phyloP scores from a whole-genome alignment of 2,329 filamentous ascomycete species.

The Fusarium acutatum region DNA sequence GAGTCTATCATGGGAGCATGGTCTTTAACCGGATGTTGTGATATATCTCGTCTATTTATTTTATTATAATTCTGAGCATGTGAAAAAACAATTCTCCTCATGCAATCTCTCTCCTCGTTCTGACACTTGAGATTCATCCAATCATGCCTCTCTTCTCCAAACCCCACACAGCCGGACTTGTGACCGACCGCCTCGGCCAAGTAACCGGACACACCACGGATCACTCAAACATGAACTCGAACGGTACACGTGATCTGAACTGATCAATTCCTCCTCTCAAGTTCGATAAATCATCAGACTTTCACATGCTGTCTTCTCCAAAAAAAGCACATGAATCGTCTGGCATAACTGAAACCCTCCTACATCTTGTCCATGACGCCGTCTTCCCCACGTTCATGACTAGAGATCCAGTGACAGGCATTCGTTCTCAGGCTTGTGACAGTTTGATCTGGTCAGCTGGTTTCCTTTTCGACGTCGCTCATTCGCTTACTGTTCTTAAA shows the following conservation, averaged over 20 bases:
- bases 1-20: not conserved
- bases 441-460: constrained; percentile 29
- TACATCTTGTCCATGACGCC: constrained; percentile 11
- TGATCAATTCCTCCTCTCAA: not conserved
- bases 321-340: constrained; percentile 23
- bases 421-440: constrained; percentile 29
- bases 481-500: constrained; percentile 1
- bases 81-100: constrained; percentile 19
- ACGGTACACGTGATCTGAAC: constrained; percentile 16
- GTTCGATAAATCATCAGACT: not conserved
- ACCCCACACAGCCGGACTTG: constrained; percentile 31
- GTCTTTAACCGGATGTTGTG: not conserved
- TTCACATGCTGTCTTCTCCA: constrained; percentile 21
- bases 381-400: constrained; percentile 25
- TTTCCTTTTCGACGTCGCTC: constrained; percentile 1
- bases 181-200: constrained; percentile 31
- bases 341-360: constrained; percentile 4
- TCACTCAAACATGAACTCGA: not conserved
- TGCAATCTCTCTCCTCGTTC: not conserved
- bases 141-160: constrained; percentile 25
- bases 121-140: not conserved
- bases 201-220: constrained; percentile 10
- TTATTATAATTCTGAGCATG: constrained; percentile 7
- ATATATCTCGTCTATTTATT: not conserved
- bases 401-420: constrained; percentile 18